Evolutionary conservation across 2,329 filamentous ascomycete genomes (phyloP).

Genomic region (Fusarium oligoseptatum): DNA sequence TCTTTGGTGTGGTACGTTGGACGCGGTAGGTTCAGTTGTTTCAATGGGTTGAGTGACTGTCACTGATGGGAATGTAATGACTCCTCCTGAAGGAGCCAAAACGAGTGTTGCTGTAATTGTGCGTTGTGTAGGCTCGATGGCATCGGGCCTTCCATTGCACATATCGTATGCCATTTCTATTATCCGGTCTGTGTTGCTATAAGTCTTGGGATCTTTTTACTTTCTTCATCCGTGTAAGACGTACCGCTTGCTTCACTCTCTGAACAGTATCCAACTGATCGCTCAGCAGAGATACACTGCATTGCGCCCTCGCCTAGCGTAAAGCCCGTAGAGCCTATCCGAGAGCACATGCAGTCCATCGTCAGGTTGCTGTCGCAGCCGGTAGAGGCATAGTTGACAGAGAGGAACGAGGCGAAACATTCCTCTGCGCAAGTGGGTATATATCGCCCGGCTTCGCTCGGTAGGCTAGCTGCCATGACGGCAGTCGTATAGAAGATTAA

Average conservation of each 20-base stretch:
- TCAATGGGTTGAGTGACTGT: conserved; percentile 11
- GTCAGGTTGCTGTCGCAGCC: conserved; percentile 65
- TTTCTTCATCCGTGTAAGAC: conserved; percentile 18
- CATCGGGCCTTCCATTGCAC: conserved; percentile 65
- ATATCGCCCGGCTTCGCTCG: conserved; percentile 56
- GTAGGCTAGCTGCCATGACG: conserved; percentile 49
- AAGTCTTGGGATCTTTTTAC: conserved; percentile 11
- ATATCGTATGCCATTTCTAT: conserved; percentile 68
- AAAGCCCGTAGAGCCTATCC: conserved; percentile 70
- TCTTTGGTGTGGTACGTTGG: conserved; percentile 5
- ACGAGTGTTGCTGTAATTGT: conserved; percentile 70
- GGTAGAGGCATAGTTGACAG: conserved; percentile 66
- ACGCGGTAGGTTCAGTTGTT: not conserved
- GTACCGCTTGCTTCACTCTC: conserved; percentile 56
- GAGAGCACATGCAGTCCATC: conserved; percentile 74
- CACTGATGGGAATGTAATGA: conserved; percentile 48
- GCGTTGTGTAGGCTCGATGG: conserved; percentile 69
- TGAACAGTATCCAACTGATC: conserved; percentile 64
- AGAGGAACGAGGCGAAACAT: conserved; percentile 74
- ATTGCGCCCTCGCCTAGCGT: conserved; percentile 80
- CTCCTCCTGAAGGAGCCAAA: conserved; percentile 47
- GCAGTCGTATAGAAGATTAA: conserved; percentile 48
- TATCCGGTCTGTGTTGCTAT: conserved; percentile 50
- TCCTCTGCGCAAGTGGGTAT: conserved; percentile 70
- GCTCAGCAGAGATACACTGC: conserved; percentile 73